Base-by-base conservation (phyloP, 2,329 filamentous ascomycete species). In the Arthrocladium fulminans region DNA sequence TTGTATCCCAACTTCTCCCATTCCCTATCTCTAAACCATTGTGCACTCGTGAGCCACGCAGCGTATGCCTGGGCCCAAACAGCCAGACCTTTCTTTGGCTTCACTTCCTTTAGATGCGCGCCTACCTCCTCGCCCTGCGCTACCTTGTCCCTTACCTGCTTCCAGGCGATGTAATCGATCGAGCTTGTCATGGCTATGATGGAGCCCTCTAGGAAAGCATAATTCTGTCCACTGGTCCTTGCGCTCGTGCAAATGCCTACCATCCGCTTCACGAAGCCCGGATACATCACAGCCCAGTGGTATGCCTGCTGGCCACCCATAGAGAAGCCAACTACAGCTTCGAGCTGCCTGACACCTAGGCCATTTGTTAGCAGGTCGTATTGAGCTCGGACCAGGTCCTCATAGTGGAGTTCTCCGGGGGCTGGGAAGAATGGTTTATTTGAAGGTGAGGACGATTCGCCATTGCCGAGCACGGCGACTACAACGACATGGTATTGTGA, bases 221-320 rank as follows among this genome's bases (percentile, higher is more conserved):
- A 67, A 50, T 73, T 73, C 57, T 74, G 71, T 3, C 64, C 60
- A 50, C 67, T 70, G 3, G 72, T 74, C 29, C 61, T 64, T 1
- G 72, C 70, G 2, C 68, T 68, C 7, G 67, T 67, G 53, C 72
- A 75, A 34, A 73, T 72, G 3, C 69, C 61, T 13, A 73, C 61
- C 1, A 66, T 65, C 19, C 65, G 65, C 24, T 58, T 60, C 2
- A 71, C 55, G 44, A 72, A 61, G 8, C 61, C 56, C 0, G 70
- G 69, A 50, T 73, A 65, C 66, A 73, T 70, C 10, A 62, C 58
- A 1, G 62, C 58, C 71, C 70, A 74, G 55, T 74, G 61, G 51
- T 74, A 74, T 1, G 69, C 60, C 43, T 69, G 68, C 54, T 74
- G 72, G 1, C 71, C 72, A 10, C 67, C 72, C 72, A 75, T 75